A percentile compares a stretch with the other conserved stretches of the same genome.
phyloP scores from a whole-genome alignment of 768 basidiomycete genomes.

The Clitopilus hobsonii region DNA sequence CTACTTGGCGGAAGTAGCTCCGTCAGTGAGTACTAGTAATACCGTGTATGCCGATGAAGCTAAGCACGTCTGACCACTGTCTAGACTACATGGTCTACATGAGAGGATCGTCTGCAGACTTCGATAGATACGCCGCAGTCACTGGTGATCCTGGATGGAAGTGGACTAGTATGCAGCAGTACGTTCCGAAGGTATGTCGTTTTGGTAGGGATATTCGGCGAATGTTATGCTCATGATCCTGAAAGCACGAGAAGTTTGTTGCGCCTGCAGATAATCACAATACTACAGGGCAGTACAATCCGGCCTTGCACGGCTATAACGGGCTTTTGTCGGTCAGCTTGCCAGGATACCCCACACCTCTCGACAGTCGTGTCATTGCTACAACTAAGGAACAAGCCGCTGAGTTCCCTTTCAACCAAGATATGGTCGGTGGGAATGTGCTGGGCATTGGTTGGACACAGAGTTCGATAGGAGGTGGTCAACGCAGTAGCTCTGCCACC shows the following conservation, averaged over 20 bases:
- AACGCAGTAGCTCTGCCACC: constrained; percentile 32
- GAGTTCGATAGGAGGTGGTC: constrained; percentile 22
- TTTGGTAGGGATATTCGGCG: too few relatives aligned
- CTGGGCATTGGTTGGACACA: constrained; percentile 31
- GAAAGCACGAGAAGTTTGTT: constrained; percentile 29
- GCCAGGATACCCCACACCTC: constrained; percentile 19
- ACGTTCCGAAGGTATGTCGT: constrained; percentile 27
- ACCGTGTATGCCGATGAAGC: too few relatives aligned
- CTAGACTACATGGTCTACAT: constrained; percentile 31
- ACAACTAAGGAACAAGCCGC: constrained; percentile 25
- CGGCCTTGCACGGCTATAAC: constrained; percentile 28
- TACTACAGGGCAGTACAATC: constrained; percentile 30
- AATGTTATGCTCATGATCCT: background rate
- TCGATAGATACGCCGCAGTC: constrained; percentile 24
- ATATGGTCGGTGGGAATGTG: constrained; percentile 26
- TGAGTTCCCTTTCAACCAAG: constrained; percentile 29
- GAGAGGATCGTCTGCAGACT: constrained; percentile 30
- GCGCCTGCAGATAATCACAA: constrained; percentile 34
- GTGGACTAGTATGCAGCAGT: constrained; percentile 30
- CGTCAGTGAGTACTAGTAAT: constrained; percentile 14
- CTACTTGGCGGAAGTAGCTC: constrained; percentile 21
- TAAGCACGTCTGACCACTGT: background rate
- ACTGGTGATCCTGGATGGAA: constrained; percentile 31
- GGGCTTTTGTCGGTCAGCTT: constrained; percentile 29
- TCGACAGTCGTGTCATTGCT: constrained; percentile 28